phyloP scores from a whole-genome alignment of 352 stramenopile genomes.

The Globisporangium spiculum region DNA sequence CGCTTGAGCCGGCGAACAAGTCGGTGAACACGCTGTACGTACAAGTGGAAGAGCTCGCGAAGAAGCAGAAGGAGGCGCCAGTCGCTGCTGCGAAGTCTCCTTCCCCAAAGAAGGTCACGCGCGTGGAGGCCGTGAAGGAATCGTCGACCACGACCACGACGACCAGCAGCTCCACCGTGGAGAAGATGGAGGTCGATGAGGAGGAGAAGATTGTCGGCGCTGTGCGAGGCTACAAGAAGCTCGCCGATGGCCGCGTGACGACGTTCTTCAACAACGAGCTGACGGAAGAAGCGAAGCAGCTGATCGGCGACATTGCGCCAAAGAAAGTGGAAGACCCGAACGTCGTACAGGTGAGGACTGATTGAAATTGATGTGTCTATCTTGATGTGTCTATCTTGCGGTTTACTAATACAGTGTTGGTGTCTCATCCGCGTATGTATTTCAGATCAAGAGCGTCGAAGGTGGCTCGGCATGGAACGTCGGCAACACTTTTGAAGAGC shows the following conservation, averaged over 20 bases:
- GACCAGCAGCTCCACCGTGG: not conserved
- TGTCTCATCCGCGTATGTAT: not conserved
- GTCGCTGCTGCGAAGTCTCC: slow-evolving; percentile 13
- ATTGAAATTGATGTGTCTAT: too few species aligned
- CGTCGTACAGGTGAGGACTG: slow-evolving; percentile 39
- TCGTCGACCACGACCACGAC: slow-evolving; percentile 14
- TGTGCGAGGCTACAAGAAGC: slow-evolving; percentile 95
- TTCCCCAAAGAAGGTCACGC: slow-evolving; percentile 53
- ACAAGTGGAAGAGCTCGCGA: slow-evolving; percentile 59
- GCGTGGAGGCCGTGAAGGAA: slow-evolving; percentile 42
- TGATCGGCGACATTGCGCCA: slow-evolving; percentile 96
- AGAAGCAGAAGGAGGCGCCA: slow-evolving; percentile 50
- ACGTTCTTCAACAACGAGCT: slow-evolving; percentile 99
- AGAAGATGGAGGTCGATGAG: slow-evolving; percentile 43
- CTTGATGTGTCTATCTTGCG: too few species aligned
- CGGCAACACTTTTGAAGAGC: slow-evolving; percentile 93
- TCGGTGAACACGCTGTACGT: slow-evolving; percentile 58
- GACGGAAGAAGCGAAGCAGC: slow-evolving; percentile 94
- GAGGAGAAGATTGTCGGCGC: slow-evolving; percentile 63
- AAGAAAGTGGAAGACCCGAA: slow-evolving; percentile 78
- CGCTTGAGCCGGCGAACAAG: slow-evolving; percentile 72
- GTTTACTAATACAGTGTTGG: not conserved
- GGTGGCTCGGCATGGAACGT: slow-evolving; percentile 92
- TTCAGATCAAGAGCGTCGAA: slow-evolving; percentile 77
- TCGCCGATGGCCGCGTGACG: slow-evolving; percentile 95